phyloP scores from a whole-genome alignment of 2,329 filamentous ascomycete species.

The Pezicula carpinea region DNA sequence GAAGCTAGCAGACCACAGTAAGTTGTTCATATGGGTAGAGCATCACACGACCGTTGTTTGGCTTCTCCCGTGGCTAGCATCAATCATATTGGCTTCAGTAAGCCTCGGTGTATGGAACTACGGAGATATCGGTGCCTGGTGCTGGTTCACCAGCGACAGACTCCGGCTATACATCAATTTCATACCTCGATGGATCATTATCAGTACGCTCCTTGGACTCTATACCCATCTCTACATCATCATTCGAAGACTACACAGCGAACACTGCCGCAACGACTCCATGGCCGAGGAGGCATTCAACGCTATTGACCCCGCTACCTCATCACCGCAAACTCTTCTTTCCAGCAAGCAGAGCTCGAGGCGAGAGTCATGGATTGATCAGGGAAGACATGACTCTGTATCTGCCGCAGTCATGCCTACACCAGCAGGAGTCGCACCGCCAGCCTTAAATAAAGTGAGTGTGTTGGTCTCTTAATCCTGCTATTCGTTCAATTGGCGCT shows the following conservation, averaged over 20 bases:
- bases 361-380: no score
- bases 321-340: no score
- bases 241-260: conserved; percentile 32
- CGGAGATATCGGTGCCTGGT: conserved; percentile 33
- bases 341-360: conserved; percentile 11
- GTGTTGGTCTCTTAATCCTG: no score
- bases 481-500: no score
- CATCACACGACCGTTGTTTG: conserved; percentile 29
- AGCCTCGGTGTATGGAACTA: conserved; percentile 28
- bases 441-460: no score
- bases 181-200: conserved; percentile 37
- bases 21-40: conserved; percentile 33
- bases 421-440: no score
- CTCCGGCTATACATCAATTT: conserved; percentile 37
- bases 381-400: no score
- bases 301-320: no score
- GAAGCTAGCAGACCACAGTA: conserved; percentile 34
- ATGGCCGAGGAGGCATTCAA: conserved; percentile 21
- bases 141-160: conserved; percentile 37
- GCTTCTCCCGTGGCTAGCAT: conserved; percentile 33
- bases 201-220: conserved; percentile 32
- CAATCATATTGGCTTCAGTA: conserved; percentile 30
- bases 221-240: conserved; percentile 35
- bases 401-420: no score
- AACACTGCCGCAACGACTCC: conserved; percentile 17